phyloP scores from a whole-genome alignment of 176 grass and related monocot genomes.

The Typha latifolia region DNA sequence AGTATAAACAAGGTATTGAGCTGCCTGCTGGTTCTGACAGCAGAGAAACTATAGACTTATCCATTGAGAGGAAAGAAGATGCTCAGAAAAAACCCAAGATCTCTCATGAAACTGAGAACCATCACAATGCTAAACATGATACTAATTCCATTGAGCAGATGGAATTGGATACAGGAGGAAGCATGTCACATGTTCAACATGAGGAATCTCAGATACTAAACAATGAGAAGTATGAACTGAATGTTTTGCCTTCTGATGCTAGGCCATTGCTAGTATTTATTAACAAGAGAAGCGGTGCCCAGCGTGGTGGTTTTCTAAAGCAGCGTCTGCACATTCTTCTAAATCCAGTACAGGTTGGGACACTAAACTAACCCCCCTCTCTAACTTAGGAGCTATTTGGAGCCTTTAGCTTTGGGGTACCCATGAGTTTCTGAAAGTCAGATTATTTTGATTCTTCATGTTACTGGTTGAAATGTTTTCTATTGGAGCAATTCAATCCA shows the following conservation, averaged over 20 bases:
- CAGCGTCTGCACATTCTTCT: constrained; percentile 70
- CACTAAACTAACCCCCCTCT: constrained; percentile 7
- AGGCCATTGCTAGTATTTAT: constrained; percentile 79
- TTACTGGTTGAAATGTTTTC: too few species aligned
- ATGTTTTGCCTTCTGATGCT: constrained; percentile 51
- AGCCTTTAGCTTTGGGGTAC: too few species aligned
- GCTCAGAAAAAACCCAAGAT: constrained; percentile 20
- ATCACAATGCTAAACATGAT: constrained; percentile 17
- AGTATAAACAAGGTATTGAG: constrained; percentile 30
- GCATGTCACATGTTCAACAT: constrained; percentile 21
- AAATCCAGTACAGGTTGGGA: constrained; percentile 72
- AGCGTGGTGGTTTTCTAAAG: constrained; percentile 60
- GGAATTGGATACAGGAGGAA: constrained; percentile 12
- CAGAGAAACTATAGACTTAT: constrained; percentile 22
- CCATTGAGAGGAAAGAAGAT: constrained; percentile 37
- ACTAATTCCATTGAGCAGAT: constrained; percentile 8
- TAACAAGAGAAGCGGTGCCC: constrained; percentile 89
- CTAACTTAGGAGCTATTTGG: not conserved
- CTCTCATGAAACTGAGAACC: constrained; percentile 25
- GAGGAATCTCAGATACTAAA: constrained; percentile 30
- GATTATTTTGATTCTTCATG: too few species aligned
- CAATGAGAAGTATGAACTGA: constrained; percentile 55
- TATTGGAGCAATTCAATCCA: too few species aligned
- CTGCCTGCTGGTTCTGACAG: constrained; percentile 28
- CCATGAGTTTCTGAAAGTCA: too few species aligned